Evolutionary conservation across 2,329 filamentous ascomycete species (phyloP).

Genomic region (Didymosphaeria variabile): DNA sequence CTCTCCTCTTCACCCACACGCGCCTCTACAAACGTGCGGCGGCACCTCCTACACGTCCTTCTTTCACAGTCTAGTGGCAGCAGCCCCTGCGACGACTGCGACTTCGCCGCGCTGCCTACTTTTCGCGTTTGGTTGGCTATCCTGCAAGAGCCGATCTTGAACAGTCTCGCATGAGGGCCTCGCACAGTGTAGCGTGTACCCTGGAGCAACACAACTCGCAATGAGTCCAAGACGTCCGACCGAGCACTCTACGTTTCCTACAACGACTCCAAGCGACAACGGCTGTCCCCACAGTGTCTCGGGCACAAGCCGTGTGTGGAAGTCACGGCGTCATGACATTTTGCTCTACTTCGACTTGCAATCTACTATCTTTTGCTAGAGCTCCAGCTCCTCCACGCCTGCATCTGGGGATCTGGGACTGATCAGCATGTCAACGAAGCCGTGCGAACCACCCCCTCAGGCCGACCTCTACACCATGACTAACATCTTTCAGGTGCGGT

Average conservation of each 20-base stretch:
- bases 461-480: background rate
- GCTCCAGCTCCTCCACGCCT: background rate
- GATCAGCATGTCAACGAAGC: too few relatives aligned
- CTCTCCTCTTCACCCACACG: background rate
- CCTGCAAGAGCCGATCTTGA: background rate
- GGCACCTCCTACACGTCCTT: background rate
- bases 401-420: background rate
- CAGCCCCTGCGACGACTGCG: background rate
- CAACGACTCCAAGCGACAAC: background rate
- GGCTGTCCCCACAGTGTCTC: constrained; percentile 15
- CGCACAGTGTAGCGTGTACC: background rate
- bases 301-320: constrained; percentile 10
- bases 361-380: background rate
- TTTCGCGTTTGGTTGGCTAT: background rate
- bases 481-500: background rate
- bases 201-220: background rate
- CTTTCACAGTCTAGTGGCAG: background rate
- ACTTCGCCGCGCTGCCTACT: background rate
- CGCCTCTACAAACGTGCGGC: background rate
- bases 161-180: background rate
- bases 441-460: background rate
- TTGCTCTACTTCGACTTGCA: constrained; percentile 3
- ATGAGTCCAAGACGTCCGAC: background rate
- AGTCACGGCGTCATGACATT: constrained; percentile 14
- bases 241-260: background rate